A percentile compares a stretch with the other conserved stretches of the same genome.
Evolutionary conservation across 257 asterid genomes (phyloP).

Genomic region (Coffea canephora): DNA sequence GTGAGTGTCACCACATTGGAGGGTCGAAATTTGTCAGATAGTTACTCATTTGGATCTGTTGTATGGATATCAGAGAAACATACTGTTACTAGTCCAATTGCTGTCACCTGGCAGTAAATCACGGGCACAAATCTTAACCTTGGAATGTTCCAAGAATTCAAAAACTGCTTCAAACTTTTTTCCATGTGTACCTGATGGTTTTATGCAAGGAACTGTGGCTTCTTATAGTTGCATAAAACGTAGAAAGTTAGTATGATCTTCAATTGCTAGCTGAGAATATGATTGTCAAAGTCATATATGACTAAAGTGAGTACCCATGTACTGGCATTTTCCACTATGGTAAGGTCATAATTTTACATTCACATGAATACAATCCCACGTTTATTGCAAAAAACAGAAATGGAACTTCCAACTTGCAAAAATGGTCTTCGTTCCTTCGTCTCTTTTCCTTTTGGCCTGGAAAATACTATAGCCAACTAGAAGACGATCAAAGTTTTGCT

Average conservation of each 20-base stretch:
- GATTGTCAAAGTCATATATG: too few species aligned
- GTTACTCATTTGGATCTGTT: constrained; percentile 50
- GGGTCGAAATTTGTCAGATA: constrained; percentile 21
- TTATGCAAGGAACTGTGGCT: not conserved
- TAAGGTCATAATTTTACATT: too few species aligned
- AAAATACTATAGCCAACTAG: too few species aligned
- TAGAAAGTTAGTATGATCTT: not conserved
- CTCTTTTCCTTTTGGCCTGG: too few species aligned
- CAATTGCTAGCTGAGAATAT: not conserved
- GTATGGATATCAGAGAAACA: constrained; percentile 47
- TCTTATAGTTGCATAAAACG: not conserved
- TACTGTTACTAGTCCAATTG: constrained; percentile 65
- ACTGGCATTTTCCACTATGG: too few species aligned
- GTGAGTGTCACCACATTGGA: constrained; percentile 38
- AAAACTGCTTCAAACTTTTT: not conserved
- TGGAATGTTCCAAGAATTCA: not conserved
- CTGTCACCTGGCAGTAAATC: constrained; percentile 48
- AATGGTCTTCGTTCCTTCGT: too few species aligned
- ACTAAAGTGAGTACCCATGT: too few species aligned
- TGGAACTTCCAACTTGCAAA: too few species aligned
- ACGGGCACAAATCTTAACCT: not conserved
- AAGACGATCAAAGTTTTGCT: too few species aligned
- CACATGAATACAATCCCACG: too few species aligned
- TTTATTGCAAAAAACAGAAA: too few species aligned
- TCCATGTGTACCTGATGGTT: not conserved